Conservation (phyloP, 192 early-diverging fungal species). For the Coemansia aciculifera region DNA sequence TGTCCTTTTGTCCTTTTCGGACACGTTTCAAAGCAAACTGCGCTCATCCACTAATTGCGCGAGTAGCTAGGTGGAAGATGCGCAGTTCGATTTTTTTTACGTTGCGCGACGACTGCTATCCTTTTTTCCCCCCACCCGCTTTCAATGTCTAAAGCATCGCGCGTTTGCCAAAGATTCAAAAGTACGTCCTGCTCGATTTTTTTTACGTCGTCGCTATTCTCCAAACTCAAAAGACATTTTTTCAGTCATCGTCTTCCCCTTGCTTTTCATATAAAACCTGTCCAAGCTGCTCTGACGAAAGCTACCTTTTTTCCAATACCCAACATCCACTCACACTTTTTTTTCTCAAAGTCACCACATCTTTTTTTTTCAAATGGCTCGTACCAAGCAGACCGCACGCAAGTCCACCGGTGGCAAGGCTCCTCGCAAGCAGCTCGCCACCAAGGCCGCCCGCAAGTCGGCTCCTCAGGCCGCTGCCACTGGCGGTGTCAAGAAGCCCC, state of each 20-base stretch:
- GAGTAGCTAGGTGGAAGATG: not conserved
- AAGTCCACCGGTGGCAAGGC: conserved; percentile 99
- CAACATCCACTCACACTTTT: not conserved
- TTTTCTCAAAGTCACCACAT: not conserved
- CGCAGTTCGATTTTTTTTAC: conserved; percentile 25
- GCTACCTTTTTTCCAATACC: conserved; percentile 60
- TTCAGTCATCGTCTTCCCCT: not conserved
- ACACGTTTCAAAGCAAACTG: not conserved
- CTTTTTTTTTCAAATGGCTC: conserved; percentile 58
- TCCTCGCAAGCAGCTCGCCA: conserved; percentile 95
- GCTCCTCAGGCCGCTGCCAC: conserved; percentile 71
- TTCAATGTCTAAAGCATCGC: not conserved
- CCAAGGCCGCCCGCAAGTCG: conserved; percentile 97
- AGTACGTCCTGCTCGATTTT: conserved; percentile 12
- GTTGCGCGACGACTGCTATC: not conserved
- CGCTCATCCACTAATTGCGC: conserved; percentile 9
- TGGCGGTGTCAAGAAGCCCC: conserved; percentile 93
- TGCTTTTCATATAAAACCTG: conserved; percentile 19
- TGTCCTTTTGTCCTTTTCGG: not conserved
- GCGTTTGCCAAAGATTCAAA: not conserved
- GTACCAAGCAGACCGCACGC: conserved; percentile 93
- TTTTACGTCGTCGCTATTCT: not conserved
- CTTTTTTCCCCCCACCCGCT: not conserved
- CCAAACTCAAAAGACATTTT: not conserved
- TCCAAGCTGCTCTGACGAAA: conserved; percentile 81